Evolutionary conservation across 2,329 filamentous ascomycete genomes (phyloP), one percentile per base, ranked within the genome.

Genomic region (Ilyonectria mors-panacis): DNA sequence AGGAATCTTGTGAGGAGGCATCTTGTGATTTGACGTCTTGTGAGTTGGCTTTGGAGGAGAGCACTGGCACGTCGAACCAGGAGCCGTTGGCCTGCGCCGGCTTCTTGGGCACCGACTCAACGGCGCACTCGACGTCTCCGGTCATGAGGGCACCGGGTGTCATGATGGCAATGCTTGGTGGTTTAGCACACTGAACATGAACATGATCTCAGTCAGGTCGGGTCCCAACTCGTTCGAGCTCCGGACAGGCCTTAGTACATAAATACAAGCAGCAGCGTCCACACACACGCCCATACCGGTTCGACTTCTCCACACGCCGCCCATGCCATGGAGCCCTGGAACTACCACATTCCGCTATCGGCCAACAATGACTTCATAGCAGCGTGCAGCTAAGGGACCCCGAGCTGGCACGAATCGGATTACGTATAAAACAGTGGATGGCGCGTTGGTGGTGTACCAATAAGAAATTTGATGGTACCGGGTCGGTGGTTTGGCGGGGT

Each of bases 341-440:
- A 42, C 8, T n/a, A 42, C 54, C 58, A 65, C 71, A 75, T 72
- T 59, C 64, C 64, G 59, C 54, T 59, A 63, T 66, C 48, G 55
- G 59, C 50, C 55, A 53, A 56, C 55, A 47, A 59, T 42, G 6
- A 19, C 30, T 45, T 44, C 35, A 53, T 15, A 50, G 48, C 17
- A 17, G 30, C 53, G 28, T 23, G 30, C 35, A 54, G 53, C 45
- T 45, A 28, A 51, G 23, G 33, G 35, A 17, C 48, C 28, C 21
- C 39, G 44, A 48, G 44, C 66, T 51, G 55, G 55, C 65, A 73
- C 60, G 59, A 72, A 67, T 67, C 56, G 35, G 55, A 75, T 75
- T 74, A 75, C 71, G 73, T 75, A 75, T 70, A 51, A 53, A 54
- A 56, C 56, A n/a, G 37, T 57, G 54, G 39, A 19, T 17, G 17